Evolutionary conservation across 768 basidiomycete genomes (phyloP), one percentile per base, ranked within the genome.

Genomic region (Boletus coccyginus): DNA sequence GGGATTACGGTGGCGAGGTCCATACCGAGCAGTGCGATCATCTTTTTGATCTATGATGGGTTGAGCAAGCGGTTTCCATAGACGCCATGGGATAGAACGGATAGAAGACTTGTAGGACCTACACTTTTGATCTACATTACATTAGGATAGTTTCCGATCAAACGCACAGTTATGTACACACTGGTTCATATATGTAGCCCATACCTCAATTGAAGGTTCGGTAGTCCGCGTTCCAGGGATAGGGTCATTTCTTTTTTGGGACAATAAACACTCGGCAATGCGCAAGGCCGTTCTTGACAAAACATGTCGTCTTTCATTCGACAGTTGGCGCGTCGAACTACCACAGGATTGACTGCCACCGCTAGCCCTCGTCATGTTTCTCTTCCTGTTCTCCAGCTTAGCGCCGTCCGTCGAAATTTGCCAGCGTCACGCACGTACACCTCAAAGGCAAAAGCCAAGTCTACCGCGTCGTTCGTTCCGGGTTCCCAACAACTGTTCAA

Each of bases 11-110:
- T 92, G 17, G 82, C 86, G 42, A 78, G 94, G 54, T 85, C 88
- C 8, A 85, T 94, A 52, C 94, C 94, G 10, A 93, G 90, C 67
- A 93, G 90, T 67, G 95, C 91, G 7, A 80, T 98, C 53, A 94
- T 98, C 52, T 98, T 98, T 69, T 75, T 92, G 62, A 90, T 98
- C 50, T 98, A 94, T 63, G 92, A 96, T 66, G 88, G 85, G 33
- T 74, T 96, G 63, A 80, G 73, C 60, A 75, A 71, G 54, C 69
- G 72, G 35, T 86, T 87, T 73, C 77, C 82, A 3, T 66, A 66
- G 66, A 59, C 16, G 3, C 6, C 27, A 5, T 27, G 9, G 14
- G 7, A 24, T 39, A 44, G 60, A 31, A 19, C 27, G 24, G 12
- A 11, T 52, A 39, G 50, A 40, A 5, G 7, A 41, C 27, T 31